A percentile compares a stretch with the other conserved stretches of the same genome.
phyloP scores from a whole-genome alignment of 2,329 filamentous ascomycete genomes.

The Clathrospora elynae region DNA sequence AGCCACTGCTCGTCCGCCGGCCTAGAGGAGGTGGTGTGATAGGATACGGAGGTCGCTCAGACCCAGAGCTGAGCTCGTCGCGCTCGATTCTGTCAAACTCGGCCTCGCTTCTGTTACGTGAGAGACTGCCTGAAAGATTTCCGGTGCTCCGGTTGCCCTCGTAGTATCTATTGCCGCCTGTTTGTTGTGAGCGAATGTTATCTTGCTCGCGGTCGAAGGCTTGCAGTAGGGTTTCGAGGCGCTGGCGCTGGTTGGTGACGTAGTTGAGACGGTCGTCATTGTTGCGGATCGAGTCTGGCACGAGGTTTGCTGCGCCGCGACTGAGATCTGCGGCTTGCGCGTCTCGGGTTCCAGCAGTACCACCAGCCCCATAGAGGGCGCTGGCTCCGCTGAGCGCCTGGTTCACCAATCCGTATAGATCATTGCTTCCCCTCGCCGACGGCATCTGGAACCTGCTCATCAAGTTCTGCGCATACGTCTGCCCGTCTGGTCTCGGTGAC shows the following conservation, averaged over 20 bases:
- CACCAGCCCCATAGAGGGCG: constrained; percentile 48
- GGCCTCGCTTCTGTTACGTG: constrained; percentile 81
- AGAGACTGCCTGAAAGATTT: constrained; percentile 56
- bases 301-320: constrained; percentile 63
- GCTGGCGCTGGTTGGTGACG: constrained; percentile 78
- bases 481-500: constrained; percentile 55
- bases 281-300: constrained; percentile 71
- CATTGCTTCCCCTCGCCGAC: constrained; percentile 65
- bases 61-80: constrained; percentile 61
- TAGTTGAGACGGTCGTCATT: constrained; percentile 72
- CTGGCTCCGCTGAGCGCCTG: constrained; percentile 71
- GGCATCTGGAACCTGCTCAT: constrained; percentile 88
- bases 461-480: constrained; percentile 76
- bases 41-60: constrained; percentile 49
- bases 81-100: constrained; percentile 88
- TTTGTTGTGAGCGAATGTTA: constrained; percentile 54
- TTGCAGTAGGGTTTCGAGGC: constrained; percentile 72
- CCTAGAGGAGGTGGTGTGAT: constrained; percentile 39
- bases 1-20: constrained; percentile 47
- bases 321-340: constrained; percentile 58
- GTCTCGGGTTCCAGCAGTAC: constrained; percentile 36
- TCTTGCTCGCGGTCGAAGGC: constrained; percentile 81
- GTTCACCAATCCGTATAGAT: constrained; percentile 79
- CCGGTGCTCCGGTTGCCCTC: constrained; percentile 38
- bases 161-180: constrained; percentile 53